Evolutionary conservation across 2,329 filamentous ascomycete genomes (phyloP).

Genomic region (Fusarium succisae): DNA sequence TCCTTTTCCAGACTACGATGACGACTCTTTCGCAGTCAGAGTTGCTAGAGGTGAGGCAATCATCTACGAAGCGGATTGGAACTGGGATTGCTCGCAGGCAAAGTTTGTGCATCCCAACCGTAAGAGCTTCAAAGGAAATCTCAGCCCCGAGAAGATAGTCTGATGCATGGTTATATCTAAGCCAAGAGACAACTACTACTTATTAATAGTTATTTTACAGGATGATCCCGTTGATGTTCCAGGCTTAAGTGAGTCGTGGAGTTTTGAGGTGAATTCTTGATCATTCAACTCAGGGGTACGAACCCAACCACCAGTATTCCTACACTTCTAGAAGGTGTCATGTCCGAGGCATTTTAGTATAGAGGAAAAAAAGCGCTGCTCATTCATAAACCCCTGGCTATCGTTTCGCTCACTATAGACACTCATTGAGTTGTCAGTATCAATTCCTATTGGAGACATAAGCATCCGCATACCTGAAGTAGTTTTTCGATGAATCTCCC

Average conservation of each 20-base stretch:
- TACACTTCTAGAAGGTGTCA: background rate
- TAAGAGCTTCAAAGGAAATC: constrained; percentile 2
- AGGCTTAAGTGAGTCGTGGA: background rate
- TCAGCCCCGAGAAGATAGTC: constrained; percentile 11
- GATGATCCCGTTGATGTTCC: too few relatives aligned
- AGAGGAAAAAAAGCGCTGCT: background rate
- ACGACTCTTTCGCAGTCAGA: background rate
- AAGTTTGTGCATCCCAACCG: constrained; percentile 6
- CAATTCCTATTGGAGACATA: background rate
- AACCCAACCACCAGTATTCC: background rate
- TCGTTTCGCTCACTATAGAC: background rate
- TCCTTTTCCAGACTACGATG: background rate
- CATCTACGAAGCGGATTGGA: background rate
- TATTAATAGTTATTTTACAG: too few relatives aligned
- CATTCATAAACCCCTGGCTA: background rate
- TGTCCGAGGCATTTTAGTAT: too few relatives aligned
- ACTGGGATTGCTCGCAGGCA: background rate
- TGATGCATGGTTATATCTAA: background rate
- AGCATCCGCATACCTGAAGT: background rate
- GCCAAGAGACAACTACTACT: background rate
- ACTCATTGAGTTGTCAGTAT: background rate
- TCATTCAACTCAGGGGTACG: background rate
- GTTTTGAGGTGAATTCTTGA: background rate
- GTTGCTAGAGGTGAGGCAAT: background rate
- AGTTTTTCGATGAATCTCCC: background rate